Base-by-base conservation (phyloP, 2,329 filamentous ascomycete species). In the Calonectria multiphialidica region DNA sequence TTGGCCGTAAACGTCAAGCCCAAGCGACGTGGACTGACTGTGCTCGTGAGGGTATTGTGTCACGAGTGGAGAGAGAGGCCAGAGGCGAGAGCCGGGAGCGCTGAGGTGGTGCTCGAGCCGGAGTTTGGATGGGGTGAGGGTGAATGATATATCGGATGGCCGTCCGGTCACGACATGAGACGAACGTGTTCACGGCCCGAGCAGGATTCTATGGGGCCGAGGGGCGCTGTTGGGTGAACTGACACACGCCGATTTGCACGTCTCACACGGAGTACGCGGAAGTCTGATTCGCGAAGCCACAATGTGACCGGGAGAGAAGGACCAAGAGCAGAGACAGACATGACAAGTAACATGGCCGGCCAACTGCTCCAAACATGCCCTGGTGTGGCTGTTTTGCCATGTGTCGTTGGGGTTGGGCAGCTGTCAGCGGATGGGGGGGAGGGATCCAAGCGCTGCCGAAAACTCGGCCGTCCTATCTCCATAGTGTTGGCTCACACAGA, bases 181-280 rank as follows among this genome's bases (percentile, higher is more conserved):
- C 33, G 53, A 57, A 57, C 33, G 30, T 37, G 53, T 57, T 57
- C 53, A 57, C 53, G 53, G 33, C 53, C 53, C 53, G 53, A 37
- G 33, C 16, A 37, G 53, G 53, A 57, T 57, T 57, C 53, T 57
- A 57, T 57, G 53, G 53, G 30, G 53, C 53, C 53, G 53, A 57
- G 4, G 33, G 33, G 16, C n/a, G n/a, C n/a, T n/a, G n/a, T 57
- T 57, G 23, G 53, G n/a, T 44, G n/a, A n/a, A n/a, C n/a, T n/a
- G 42, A 44, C 42, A 44, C 28, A 30, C 23, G 40, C 23, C 57
- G 23, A 44, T 15, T 30, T n/a, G 42, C 28, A n/a, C 28, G 15
- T 7, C 16, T 18, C 18, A 23, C 4, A 23, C 28, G 53, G 30
- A 57, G n/a, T 57, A 57, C 53, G 53, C 53, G 53, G n/a, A 23